phyloP scores from a whole-genome alignment of 2,329 filamentous ascomycete genomes.

The Fusarium tanahbumbuense region DNA sequence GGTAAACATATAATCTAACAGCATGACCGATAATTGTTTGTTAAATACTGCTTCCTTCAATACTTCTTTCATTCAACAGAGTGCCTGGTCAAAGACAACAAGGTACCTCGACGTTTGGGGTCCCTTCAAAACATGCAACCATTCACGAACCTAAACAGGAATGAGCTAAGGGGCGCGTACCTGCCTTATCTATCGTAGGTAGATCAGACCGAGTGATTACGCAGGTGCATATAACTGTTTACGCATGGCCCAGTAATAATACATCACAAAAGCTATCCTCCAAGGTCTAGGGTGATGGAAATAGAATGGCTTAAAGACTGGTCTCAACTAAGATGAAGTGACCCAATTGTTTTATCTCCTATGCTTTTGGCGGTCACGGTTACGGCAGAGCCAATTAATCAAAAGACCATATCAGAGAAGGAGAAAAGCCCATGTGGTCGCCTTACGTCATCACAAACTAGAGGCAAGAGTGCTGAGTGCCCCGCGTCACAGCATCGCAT shows the following conservation, averaged over 20 bases:
- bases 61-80: background rate
- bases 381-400: background rate
- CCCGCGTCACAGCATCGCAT: conserved; percentile 38
- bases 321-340: background rate
- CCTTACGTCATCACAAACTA: conserved; percentile 37
- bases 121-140: background rate
- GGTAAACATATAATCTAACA: background rate
- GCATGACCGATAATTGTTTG: background rate
- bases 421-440: conserved; percentile 24
- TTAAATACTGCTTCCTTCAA: background rate
- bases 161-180: background rate
- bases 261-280: background rate
- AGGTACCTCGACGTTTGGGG: background rate
- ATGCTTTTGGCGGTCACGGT: too few species aligned
- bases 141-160: background rate
- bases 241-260: background rate
- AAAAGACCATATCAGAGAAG: background rate
- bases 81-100: background rate
- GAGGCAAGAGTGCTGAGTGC: background rate
- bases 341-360: background rate
- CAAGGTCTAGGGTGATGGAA: background rate
- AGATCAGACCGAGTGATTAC: background rate
- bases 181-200: background rate
- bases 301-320: background rate
- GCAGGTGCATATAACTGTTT: background rate